phyloP scores from a whole-genome alignment of 768 basidiomycete genomes.

The Psilocybe sp. region DNA sequence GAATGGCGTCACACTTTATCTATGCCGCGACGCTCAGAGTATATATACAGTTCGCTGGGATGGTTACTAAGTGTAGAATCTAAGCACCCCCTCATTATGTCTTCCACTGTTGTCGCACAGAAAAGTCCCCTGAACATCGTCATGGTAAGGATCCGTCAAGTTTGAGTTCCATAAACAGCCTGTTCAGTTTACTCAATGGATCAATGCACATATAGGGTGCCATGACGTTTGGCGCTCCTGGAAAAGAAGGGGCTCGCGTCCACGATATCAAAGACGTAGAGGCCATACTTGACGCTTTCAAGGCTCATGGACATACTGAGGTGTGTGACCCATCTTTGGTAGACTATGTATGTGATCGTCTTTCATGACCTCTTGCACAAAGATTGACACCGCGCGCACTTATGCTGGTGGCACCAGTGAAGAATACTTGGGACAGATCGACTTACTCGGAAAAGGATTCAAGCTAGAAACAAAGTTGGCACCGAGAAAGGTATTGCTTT shows the following conservation, averaged over 20 bases:
- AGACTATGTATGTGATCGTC: neutral
- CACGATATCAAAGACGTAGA: constrained; percentile 46
- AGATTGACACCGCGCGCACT: constrained; percentile 49
- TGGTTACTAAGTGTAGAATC: too few relatives aligned
- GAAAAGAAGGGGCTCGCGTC: constrained; percentile 47
- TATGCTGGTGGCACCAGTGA: constrained; percentile 58
- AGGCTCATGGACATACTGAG: constrained; percentile 51
- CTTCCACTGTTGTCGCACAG: constrained; percentile 25
- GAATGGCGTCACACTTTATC: too few relatives aligned
- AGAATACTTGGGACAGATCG: constrained; percentile 47
- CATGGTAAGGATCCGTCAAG: constrained; percentile 33
- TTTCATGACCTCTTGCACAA: constrained; percentile 19
- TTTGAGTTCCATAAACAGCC: neutral
- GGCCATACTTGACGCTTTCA: constrained; percentile 52
- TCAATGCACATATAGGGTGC: constrained; percentile 35
- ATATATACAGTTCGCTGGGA: too few relatives aligned
- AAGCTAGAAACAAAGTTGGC: constrained; percentile 61
- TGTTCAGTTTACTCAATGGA: neutral
- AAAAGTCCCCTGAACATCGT: constrained; percentile 47
- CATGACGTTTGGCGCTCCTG: constrained; percentile 53
- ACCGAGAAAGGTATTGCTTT: constrained; percentile 30
- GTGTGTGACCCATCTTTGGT: constrained; percentile 26
- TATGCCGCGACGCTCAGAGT: too few relatives aligned
- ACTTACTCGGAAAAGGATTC: constrained; percentile 47
- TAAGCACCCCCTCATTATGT: neutral